Evolutionary conservation across 306 rosid species (phyloP).

Genomic region (Cucurbita maxima): DNA sequence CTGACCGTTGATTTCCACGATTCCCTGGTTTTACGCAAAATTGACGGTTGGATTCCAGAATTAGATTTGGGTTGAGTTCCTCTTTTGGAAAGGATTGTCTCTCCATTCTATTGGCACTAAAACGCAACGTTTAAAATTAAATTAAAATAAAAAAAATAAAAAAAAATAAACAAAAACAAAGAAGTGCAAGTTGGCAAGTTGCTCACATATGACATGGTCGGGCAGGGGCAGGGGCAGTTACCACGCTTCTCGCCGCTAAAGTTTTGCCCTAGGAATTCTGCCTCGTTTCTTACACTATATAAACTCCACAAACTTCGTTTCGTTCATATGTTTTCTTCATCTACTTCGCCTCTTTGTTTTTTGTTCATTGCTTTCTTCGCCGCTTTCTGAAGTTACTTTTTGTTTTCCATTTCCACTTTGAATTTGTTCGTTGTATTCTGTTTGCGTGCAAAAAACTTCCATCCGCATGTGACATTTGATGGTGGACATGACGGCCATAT

Average conservation of each 20-base stretch:
- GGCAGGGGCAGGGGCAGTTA: too few species aligned
- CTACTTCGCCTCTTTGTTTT: neutral
- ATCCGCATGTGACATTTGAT: constrained; percentile 53
- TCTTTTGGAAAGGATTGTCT: neutral
- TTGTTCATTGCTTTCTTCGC: neutral
- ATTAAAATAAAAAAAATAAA: too few species aligned
- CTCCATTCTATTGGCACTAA: neutral
- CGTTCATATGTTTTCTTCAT: neutral
- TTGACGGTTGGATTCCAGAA: too few species aligned
- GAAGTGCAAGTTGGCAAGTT: constrained; percentile 14
- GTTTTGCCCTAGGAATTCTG: constrained; percentile 11
- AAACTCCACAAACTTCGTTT: neutral
- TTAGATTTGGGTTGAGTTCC: too few species aligned
- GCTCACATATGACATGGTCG: neutral
- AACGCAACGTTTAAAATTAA: too few species aligned
- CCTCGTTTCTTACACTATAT: neutral
- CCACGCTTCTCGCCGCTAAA: too few species aligned
- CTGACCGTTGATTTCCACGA: too few species aligned
- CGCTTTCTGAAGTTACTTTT: neutral
- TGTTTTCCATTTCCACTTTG: neutral
- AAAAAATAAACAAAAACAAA: neutral
- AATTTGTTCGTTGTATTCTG: neutral
- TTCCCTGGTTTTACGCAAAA: too few species aligned
- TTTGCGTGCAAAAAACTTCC: constrained; percentile 53
- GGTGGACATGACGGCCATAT: constrained; percentile 65